Evolutionary conservation across 1,284 basidiomycete genomes (phyloP), one percentile per base, ranked within the genome.

Genomic region (Papiliotrema fonsecae): DNA sequence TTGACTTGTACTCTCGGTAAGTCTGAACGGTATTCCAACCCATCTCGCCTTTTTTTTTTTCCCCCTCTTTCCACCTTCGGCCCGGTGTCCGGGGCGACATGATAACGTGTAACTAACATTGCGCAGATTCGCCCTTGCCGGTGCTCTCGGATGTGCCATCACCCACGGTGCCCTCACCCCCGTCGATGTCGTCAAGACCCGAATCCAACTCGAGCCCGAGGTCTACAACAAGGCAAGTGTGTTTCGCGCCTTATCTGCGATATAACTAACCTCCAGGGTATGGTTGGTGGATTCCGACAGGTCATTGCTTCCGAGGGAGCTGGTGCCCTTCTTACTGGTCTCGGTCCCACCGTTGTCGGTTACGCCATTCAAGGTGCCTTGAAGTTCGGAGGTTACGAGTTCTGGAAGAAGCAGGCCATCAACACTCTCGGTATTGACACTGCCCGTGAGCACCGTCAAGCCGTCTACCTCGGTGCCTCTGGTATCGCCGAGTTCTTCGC

Each of bases 311-410:
- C 87, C 73, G 88, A 93, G 76, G 88, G 89, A 65, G 75, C 81
- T 57, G 81, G 75, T 45, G 94, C 90, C 70, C 83, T 97, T 71
- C 86, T 92, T 79, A 97, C 94, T 70, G 94, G 93, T 65, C 80
- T 97, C 70, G 89, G 88, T 41, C 89, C 89, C 45, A 93, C 90
- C 47, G 79, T 90, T 62, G 78, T 94, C 74, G 93, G 93, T 52
- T 97, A 97, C 80, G 87, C 91, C 19, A 81, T 94, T 61, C 94
- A 97, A 77, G 94, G 92, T 69, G 83, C 91, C 79, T 88, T 92
- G 83, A 97, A 97, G 78, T 96, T 89, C 75, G 90, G 90, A 77
- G 86, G 73, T 57, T 94, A 96, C 76, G 91, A 94, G 77, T 75
- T 87, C 70, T 97, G 93, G 86, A 97, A 97, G 81, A 89, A 94